phyloP scores from a whole-genome alignment of 2,329 filamentous ascomycete species.

The Coniochaeta prunicola region DNA sequence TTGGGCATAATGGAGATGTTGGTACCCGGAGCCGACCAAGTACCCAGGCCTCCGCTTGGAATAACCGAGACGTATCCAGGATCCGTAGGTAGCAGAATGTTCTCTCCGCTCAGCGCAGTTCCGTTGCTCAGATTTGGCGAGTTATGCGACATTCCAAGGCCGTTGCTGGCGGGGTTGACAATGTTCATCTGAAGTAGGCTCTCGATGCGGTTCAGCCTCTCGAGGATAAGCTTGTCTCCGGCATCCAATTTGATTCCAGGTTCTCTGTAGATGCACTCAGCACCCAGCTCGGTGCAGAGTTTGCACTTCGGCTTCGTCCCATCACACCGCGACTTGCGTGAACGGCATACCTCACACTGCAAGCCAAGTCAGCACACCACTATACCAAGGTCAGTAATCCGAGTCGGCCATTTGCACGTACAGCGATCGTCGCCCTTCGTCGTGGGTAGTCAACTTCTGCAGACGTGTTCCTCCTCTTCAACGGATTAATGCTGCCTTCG shows the following conservation, averaged over 20 bases:
- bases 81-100: slow-evolving; percentile 38
- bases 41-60: slow-evolving; percentile 60
- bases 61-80: slow-evolving; percentile 46
- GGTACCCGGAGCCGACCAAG: slow-evolving; percentile 51
- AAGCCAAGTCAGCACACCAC: slow-evolving; percentile 5
- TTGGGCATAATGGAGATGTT: slow-evolving; percentile 86
- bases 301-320: slow-evolving; percentile 77
- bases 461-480: slow-evolving; percentile 57
- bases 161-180: slow-evolving; percentile 31
- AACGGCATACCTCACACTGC: slow-evolving; percentile 75
- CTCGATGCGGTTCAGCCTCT: slow-evolving; percentile 71
- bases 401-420: slow-evolving; percentile 29
- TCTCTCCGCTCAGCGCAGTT: slow-evolving; percentile 52
- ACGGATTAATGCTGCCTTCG: slow-evolving; percentile 44
- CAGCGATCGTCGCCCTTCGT: slow-evolving; percentile 58
- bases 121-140: slow-evolving; percentile 60
- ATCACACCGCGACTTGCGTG: slow-evolving; percentile 72
- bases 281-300: slow-evolving; percentile 73
- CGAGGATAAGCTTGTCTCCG: slow-evolving; percentile 78
- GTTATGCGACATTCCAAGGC: slow-evolving; percentile 50
- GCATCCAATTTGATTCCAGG: slow-evolving; percentile 82
- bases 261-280: slow-evolving; percentile 78
- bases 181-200: slow-evolving; percentile 67
- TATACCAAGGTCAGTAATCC: slow-evolving; percentile 4
- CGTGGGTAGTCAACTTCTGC: slow-evolving; percentile 56